Evolutionary conservation across 2,329 filamentous ascomycete genomes (phyloP).

Genomic region (Fusarium solani-melongenae): DNA sequence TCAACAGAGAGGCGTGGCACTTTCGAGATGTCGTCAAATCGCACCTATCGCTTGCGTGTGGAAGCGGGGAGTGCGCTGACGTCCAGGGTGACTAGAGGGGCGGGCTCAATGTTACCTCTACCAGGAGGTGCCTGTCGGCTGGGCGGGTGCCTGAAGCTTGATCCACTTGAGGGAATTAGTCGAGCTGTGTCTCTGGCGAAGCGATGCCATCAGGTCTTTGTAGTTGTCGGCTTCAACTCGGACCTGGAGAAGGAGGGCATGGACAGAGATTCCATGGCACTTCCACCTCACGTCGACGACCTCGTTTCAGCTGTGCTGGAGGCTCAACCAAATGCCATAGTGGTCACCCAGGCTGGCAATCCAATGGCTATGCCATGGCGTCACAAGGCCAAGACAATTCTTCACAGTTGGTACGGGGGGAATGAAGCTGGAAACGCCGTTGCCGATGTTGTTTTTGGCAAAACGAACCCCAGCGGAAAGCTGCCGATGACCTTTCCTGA

Average conservation of each 20-base stretch:
- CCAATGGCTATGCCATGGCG: constrained; percentile 30
- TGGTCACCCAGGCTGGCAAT: constrained; percentile 26
- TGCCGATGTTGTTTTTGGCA: constrained; percentile 23
- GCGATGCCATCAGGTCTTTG: constrained; percentile 11
- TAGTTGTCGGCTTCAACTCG: constrained; percentile 19
- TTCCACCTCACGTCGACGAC: constrained; percentile 22
- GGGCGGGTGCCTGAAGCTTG: constrained; percentile 23
- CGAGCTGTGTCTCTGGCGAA: constrained; percentile 9
- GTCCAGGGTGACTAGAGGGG: constrained; percentile 8
- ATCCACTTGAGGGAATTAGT: constrained; percentile 5
- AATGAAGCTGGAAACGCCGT: constrained; percentile 27
- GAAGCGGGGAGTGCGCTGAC: constrained; percentile 22
- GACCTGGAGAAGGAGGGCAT: constrained; percentile 28
- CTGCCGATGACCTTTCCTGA: constrained; percentile 17
- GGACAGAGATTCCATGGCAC: constrained; percentile 18
- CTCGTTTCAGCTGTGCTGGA: constrained; percentile 15
- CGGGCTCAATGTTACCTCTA: constrained; percentile 13
- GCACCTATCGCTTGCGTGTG: constrained; percentile 19
- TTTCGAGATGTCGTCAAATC: constrained; percentile 1
- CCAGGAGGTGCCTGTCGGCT: constrained; percentile 31
- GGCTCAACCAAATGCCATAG: constrained; percentile 10
- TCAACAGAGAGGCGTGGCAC: constrained; percentile 45
- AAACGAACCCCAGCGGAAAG: constrained; percentile 21
- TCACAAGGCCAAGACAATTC: constrained; percentile 6
- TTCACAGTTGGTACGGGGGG: constrained; percentile 30